Evolutionary conservation across 805 yeast species (phyloP).

Genomic region (Candida saitoana): DNA sequence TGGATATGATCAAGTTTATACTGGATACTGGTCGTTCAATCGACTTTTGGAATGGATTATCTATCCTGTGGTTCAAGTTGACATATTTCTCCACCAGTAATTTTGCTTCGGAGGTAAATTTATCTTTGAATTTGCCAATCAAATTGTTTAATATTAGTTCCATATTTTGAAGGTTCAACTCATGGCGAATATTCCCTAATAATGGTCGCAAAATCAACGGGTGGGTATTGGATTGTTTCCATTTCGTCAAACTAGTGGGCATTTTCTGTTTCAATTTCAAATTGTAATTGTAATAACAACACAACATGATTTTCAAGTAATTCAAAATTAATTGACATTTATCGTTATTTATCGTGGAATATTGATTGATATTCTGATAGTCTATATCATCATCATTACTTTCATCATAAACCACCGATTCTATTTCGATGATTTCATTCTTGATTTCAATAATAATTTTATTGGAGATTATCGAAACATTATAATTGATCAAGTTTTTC

Average conservation of each 20-base stretch:
- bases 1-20: constrained; percentile 21
- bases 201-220: constrained; percentile 52
- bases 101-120: constrained; percentile 3
- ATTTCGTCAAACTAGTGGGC: constrained; percentile 45
- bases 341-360: constrained; percentile 28
- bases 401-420: constrained; percentile 46
- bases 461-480: constrained; percentile 61
- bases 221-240: constrained; percentile 41
- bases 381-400: constrained; percentile 36
- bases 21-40: constrained; percentile 35
- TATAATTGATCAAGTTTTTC: constrained; percentile 58
- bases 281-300: constrained; percentile 51
- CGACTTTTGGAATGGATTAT: constrained; percentile 37
- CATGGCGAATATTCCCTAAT: constrained; percentile 57
- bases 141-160: constrained; percentile 25
- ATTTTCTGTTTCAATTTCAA: constrained; percentile 39
- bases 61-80: constrained; percentile 18
- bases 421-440: constrained; percentile 68
- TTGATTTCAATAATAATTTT: constrained; percentile 62
- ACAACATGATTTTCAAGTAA: constrained; percentile 57
- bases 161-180: constrained; percentile 31
- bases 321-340: constrained; percentile 53
- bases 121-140: constrained; percentile 11
- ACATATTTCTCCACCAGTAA: constrained; percentile 18
- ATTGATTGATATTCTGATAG: constrained; percentile 27